Evolutionary conservation across 306 rosid genomes (phyloP).

Genomic region (Senna siamea): DNA sequence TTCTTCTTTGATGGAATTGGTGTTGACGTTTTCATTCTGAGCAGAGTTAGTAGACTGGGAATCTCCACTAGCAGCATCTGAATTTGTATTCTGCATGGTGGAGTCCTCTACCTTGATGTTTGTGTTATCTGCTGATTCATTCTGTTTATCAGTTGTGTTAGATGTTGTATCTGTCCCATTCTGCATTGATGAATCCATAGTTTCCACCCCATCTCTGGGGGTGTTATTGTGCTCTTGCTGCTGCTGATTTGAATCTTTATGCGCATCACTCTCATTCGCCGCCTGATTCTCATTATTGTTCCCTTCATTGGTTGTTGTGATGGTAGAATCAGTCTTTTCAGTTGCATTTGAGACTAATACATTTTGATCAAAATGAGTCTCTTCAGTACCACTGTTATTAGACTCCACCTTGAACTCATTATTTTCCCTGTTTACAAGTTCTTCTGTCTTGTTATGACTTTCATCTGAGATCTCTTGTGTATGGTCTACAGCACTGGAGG

Average conservation of each 20-base stretch:
- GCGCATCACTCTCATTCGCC: constrained; percentile 44
- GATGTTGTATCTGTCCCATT: constrained; percentile 41
- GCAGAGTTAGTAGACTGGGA: constrained; percentile 34
- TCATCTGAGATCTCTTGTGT: constrained; percentile 47
- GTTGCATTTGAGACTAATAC: constrained; percentile 25
- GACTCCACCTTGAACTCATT: constrained; percentile 50
- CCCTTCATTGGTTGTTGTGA: constrained; percentile 39
- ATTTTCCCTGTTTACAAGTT: constrained; percentile 55
- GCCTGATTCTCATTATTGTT: constrained; percentile 46
- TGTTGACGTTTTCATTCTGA: constrained; percentile 41
- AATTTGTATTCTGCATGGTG: constrained; percentile 40
- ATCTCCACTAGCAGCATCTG: constrained; percentile 41
- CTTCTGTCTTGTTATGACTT: constrained; percentile 50
- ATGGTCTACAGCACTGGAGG: constrained; percentile 76
- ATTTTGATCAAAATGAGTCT: constrained; percentile 33
- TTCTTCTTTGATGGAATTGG: constrained; percentile 43
- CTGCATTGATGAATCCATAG: constrained; percentile 29
- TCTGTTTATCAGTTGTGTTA: constrained; percentile 37
- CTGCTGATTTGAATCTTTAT: constrained; percentile 39
- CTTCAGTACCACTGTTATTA: constrained; percentile 41
- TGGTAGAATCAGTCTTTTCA: constrained; percentile 42
- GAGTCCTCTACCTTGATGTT: constrained; percentile 51
- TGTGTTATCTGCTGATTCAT: constrained; percentile 46
- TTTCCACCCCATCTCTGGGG: constrained; percentile 26
- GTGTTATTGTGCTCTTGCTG: constrained; percentile 43